A percentile compares a stretch with the other conserved stretches of the same genome.
These are phyloP conservation scores for Trichaptum fuscoviolaceum DNA, from an alignment of 768 basidiomycete species.

Conservation along the genomic window DNA sequence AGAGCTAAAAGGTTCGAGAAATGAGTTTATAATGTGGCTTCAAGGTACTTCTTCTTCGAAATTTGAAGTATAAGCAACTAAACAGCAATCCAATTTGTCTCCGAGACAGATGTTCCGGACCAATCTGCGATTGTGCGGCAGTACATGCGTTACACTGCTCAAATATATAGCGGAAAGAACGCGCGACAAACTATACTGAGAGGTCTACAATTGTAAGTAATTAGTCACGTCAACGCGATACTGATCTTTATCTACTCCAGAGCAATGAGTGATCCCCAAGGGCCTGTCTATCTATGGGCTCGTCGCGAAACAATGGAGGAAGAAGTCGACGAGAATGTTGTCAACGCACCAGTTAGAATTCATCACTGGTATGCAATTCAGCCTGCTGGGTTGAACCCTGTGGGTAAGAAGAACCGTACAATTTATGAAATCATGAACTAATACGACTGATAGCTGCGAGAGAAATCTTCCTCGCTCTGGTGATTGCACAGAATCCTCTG, in stretches of 20 bases:
- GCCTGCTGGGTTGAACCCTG: conserved; percentile 40
- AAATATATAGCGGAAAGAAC: conserved; percentile 51
- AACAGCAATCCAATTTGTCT: too few relatives aligned
- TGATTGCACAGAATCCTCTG: conserved; percentile 47
- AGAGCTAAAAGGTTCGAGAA: conserved; percentile 57
- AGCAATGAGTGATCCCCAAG: conserved; percentile 64
- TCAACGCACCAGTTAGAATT: conserved; percentile 26
- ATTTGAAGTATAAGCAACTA: not conserved
- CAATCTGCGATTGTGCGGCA: conserved; percentile 67
- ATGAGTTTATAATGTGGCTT: conserved; percentile 72
- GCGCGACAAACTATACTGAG: conserved; percentile 47
- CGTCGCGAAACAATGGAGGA: conserved; percentile 69
- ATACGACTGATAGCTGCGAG: conserved; percentile 19
- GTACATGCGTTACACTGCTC: conserved; percentile 65
- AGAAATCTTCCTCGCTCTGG: conserved; percentile 43
- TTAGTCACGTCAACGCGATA: not conserved
- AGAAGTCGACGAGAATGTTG: conserved; percentile 38
- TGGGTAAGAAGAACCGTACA: conserved; percentile 20
- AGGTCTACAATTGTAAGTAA: conserved; percentile 56
- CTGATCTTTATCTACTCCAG: conserved; percentile 26
- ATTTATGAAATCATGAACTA: not conserved
- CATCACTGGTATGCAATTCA: conserved; percentile 50
- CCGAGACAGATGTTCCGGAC: conserved; percentile 56
- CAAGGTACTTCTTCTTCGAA: conserved; percentile 41
- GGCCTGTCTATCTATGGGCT: conserved; percentile 72